Evolutionary conservation across 352 stramenopile species (phyloP).

Genomic region (Phytophthora constricta): DNA sequence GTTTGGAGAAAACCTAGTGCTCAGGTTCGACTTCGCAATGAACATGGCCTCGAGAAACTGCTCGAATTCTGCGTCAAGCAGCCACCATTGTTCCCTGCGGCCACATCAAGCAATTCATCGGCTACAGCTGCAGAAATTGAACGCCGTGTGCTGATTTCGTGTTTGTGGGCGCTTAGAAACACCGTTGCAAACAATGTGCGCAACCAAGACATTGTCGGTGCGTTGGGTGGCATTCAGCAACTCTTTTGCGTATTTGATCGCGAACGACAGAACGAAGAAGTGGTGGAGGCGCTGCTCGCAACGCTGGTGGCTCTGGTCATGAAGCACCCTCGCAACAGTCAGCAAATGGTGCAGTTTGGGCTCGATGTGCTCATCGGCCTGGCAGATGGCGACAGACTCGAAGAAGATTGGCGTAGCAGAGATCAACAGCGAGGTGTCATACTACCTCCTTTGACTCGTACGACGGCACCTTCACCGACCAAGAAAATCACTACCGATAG

Average conservation of each 20-base stretch:
- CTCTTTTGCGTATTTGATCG: conserved; percentile 59
- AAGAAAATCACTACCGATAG: conserved; percentile 5
- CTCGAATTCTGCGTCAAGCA: conserved; percentile 57
- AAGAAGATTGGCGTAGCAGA: conserved; percentile 40
- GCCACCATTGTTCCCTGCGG: conserved; percentile 44
- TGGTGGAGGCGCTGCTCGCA: conserved; percentile 70
- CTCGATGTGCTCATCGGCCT: conserved; percentile 67
- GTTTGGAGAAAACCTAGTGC: conserved; percentile 69
- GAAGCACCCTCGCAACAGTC: conserved; percentile 64
- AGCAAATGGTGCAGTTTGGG: conserved; percentile 68
- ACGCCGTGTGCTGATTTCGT: conserved; percentile 58
- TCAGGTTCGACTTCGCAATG: conserved; percentile 68
- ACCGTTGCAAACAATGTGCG: conserved; percentile 58
- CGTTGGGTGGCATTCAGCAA: conserved; percentile 53
- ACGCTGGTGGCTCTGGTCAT: conserved; percentile 59
- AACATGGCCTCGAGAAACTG: conserved; percentile 70
- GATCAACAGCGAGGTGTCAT: conserved; percentile 14
- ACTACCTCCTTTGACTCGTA: conserved; percentile 25
- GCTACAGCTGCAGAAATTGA: conserved; percentile 21
- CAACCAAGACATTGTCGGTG: conserved; percentile 69
- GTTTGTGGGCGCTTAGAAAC: conserved; percentile 74
- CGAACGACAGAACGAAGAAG: conserved; percentile 47
- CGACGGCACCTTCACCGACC: conserved; percentile 6
- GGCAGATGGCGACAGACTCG: conserved; percentile 44
- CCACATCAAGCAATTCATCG: conserved; percentile 21